A percentile compares a stretch with the other conserved stretches of the same genome.
Evolutionary conservation across 2,329 filamentous ascomycete genomes (phyloP).

Genomic region (Trichoderma sp.): DNA sequence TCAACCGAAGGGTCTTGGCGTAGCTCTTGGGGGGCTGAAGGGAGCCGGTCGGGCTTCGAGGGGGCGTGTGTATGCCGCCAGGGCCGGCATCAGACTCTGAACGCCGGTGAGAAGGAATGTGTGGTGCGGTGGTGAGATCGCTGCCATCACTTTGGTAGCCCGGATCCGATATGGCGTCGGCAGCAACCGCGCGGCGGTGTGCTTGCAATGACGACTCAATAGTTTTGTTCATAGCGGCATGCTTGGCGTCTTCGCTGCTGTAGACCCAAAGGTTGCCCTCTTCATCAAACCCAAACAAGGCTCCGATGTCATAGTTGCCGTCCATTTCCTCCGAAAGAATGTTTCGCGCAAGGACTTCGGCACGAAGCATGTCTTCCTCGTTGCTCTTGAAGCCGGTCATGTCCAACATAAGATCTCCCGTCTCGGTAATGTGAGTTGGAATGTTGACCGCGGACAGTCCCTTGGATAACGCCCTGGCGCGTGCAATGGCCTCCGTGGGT

Average conservation of each 20-base stretch:
- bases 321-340: constrained; percentile 90
- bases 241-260: constrained; percentile 93
- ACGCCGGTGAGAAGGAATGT: constrained; percentile 52
- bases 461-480: constrained; percentile 80
- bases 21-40: constrained; percentile 78
- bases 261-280: constrained; percentile 99
- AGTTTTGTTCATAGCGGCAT: constrained; percentile 71
- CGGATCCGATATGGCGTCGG: constrained; percentile 87
- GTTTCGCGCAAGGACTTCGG: constrained; percentile 89
- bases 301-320: constrained; percentile 93
- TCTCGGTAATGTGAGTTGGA: constrained; percentile 85
- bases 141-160: constrained; percentile 93
- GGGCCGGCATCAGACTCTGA: constrained; percentile 65
- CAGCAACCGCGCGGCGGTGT: constrained; percentile 51
- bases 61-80: constrained; percentile 59
- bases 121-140: constrained; percentile 50
- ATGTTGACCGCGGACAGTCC: constrained; percentile 90
- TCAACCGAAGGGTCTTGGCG: constrained; percentile 91
- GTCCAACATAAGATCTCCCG: constrained; percentile 92
- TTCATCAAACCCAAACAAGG: constrained; percentile 91
- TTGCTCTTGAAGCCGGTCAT: constrained; percentile 97
- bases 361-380: constrained; percentile 86
- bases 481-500: constrained; percentile 72
- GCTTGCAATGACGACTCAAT: constrained; percentile 50
- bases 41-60: constrained; percentile 64